Percentiles rank a stretch among this genome's conserved stretches.
Evolutionary conservation across 2,329 filamentous ascomycete species (phyloP).

Genomic region (Nemania sp.): DNA sequence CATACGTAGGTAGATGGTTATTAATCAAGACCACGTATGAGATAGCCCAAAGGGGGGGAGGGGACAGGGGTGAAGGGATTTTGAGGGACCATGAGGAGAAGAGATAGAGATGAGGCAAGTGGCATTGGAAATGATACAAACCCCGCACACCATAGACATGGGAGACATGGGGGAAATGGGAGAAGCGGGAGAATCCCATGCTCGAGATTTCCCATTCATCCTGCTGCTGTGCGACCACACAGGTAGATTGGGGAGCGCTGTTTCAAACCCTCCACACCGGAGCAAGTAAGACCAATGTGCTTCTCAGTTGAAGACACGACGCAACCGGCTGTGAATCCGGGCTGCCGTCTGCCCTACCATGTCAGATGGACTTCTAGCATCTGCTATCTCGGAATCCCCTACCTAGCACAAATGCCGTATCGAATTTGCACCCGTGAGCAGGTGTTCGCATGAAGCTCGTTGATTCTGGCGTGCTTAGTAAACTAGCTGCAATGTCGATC

Average conservation of each 20-base stretch:
- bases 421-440: constrained; percentile 1
- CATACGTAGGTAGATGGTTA: too few species aligned
- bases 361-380: constrained; percentile 17
- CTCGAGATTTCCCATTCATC: constrained; percentile 1
- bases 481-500: constrained; percentile 21
- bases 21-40: too few species aligned
- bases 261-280: constrained; percentile 10
- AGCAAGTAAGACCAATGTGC: background rate
- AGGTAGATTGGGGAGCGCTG: background rate
- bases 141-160: constrained; percentile 29
- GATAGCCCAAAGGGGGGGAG: background rate
- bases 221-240: constrained; percentile 21
- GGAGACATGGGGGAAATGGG: too few species aligned
- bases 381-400: background rate
- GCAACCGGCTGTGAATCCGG: background rate
- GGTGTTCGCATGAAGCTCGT: background rate
- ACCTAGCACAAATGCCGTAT: constrained; percentile 12
- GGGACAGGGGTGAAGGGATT: too few species aligned
- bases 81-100: background rate
- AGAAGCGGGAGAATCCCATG: constrained; percentile 35
- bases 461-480: constrained; percentile 4
- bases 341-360: background rate
- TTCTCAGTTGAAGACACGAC: constrained; percentile 1
- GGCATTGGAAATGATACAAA: constrained; percentile 4
- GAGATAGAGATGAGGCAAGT: background rate